Conservation (phyloP, 2,329 filamentous ascomycete genomes). For the Drechslerella coelobrocha region DNA sequence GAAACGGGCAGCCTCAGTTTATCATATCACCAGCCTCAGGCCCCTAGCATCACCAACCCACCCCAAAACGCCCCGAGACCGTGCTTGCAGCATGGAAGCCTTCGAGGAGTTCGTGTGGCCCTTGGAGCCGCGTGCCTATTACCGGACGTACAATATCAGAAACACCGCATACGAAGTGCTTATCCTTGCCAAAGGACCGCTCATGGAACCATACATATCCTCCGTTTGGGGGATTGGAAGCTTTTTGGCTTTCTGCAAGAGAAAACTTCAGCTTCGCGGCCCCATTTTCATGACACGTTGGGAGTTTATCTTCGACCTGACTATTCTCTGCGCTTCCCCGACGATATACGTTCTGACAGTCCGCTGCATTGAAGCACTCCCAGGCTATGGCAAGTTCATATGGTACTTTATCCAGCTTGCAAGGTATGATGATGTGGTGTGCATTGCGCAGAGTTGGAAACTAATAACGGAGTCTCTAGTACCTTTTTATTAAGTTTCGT, state of each 20-base stretch:
- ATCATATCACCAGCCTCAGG: background rate
- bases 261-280: no score
- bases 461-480: background rate
- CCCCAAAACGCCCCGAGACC: background rate
- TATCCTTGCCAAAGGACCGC: slow-evolving; percentile 12
- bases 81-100: background rate
- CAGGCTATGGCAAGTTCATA: no score
- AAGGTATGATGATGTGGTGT: no score
- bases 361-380: no score
- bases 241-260: slow-evolving; percentile 5
- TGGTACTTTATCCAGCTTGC: no score
- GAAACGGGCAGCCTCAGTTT: slow-evolving; percentile 7
- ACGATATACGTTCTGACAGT: no score
- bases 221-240: background rate
- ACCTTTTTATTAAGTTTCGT: slow-evolving; percentile 9
- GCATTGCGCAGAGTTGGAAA: no score
- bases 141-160: slow-evolving; percentile 7
- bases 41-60: background rate
- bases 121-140: background rate
- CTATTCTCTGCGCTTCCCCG: background rate
- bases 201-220: slow-evolving; percentile 9
- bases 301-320: background rate
- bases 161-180: slow-evolving; percentile 8
- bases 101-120: background rate
- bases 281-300: no score